Evolutionary conservation across 768 basidiomycete genomes (phyloP).

Genomic region (Royoungia palumana): DNA sequence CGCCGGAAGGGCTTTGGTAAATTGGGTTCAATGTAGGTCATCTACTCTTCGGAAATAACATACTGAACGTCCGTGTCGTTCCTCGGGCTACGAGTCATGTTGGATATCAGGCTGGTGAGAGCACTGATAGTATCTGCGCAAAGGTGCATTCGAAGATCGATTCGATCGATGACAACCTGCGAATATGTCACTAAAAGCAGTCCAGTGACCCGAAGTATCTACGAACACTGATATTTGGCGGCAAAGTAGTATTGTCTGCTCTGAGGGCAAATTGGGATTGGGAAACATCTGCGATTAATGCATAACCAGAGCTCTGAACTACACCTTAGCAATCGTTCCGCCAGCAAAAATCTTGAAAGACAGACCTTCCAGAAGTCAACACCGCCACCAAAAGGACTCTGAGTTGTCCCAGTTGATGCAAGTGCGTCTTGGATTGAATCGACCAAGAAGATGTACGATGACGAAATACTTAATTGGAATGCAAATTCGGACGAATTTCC

Average conservation of each 20-base stretch:
- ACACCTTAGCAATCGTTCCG: conserved; percentile 2
- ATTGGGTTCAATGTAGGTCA: background rate
- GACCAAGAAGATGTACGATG: conserved; percentile 50
- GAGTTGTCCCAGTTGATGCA: conserved; percentile 16
- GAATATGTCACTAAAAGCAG: background rate
- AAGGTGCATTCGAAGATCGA: conserved; percentile 58
- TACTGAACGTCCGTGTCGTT: conserved; percentile 28
- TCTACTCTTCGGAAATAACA: background rate
- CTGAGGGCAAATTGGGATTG: conserved; percentile 46
- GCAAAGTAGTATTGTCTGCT: conserved; percentile 20
- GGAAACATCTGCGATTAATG: conserved; percentile 57
- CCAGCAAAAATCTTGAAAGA: conserved; percentile 10
- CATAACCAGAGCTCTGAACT: conserved; percentile 60
- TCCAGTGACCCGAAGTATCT: background rate
- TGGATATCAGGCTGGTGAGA: conserved; percentile 52
- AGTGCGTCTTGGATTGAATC: conserved; percentile 46
- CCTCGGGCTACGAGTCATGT: conserved; percentile 46
- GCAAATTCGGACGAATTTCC: conserved; percentile 59
- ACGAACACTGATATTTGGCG: conserved; percentile 41
- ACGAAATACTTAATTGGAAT: conserved; percentile 47
- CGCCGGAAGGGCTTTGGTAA: conserved; percentile 9
- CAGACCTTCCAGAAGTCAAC: conserved; percentile 66
- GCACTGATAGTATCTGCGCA: conserved; percentile 75
- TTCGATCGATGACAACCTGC: conserved; percentile 55
- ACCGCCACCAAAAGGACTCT: conserved; percentile 31